Percentiles rank a stretch among this genome's conserved stretches.
These are phyloP conservation scores for Suhomyces bribrorum DNA, from an alignment of 1,139 yeast species.

Conservation along the genomic window DNA sequence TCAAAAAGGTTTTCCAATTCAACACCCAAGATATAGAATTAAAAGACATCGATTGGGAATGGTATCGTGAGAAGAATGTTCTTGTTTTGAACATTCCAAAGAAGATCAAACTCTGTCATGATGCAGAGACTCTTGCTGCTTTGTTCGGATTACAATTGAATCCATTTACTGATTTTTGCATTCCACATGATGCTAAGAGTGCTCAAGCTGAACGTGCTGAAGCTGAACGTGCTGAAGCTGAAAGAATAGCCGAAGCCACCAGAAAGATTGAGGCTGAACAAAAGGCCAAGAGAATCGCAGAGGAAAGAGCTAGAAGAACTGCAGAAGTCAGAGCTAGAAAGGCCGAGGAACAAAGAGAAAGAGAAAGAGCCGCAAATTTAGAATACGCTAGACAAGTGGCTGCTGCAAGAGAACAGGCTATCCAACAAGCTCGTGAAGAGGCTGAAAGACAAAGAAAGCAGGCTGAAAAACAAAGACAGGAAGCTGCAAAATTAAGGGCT, in stretches of 20 bases:
- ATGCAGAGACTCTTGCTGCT: slow-evolving; percentile 14
- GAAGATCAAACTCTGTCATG: slow-evolving; percentile 20
- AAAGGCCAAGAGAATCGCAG: slow-evolving; percentile 12
- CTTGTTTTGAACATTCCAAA: slow-evolving; percentile 47
- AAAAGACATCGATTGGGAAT: slow-evolving; percentile 39
- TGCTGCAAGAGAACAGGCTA: slow-evolving; percentile 7
- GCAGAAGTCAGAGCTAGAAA: slow-evolving; percentile 13
- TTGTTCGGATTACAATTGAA: slow-evolving; percentile 10
- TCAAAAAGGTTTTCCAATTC: slow-evolving; percentile 37
- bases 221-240: slow-evolving; percentile 2
- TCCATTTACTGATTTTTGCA: neutral
- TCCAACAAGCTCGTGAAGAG: slow-evolving; percentile 8
- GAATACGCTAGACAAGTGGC: slow-evolving; percentile 12
- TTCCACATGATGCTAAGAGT: neutral
- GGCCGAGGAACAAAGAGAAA: slow-evolving; percentile 10
- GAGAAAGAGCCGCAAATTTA: slow-evolving; percentile 9
- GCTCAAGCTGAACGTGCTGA: slow-evolving; percentile 3
- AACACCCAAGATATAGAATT: slow-evolving; percentile 36
- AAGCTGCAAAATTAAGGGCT: slow-evolving; percentile 4
- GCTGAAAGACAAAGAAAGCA: slow-evolving; percentile 8
- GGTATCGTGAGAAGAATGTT: slow-evolving; percentile 31
- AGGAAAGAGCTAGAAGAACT: slow-evolving; percentile 14
- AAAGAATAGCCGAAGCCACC: slow-evolving; percentile 4
- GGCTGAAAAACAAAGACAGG: slow-evolving; percentile 2
- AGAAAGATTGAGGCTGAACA: slow-evolving; percentile 8